These are phyloP conservation scores for Ceraceosorus guamensis DNA, from an alignment of 1,284 basidiomycete genomes.

Conservation along the genomic window DNA sequence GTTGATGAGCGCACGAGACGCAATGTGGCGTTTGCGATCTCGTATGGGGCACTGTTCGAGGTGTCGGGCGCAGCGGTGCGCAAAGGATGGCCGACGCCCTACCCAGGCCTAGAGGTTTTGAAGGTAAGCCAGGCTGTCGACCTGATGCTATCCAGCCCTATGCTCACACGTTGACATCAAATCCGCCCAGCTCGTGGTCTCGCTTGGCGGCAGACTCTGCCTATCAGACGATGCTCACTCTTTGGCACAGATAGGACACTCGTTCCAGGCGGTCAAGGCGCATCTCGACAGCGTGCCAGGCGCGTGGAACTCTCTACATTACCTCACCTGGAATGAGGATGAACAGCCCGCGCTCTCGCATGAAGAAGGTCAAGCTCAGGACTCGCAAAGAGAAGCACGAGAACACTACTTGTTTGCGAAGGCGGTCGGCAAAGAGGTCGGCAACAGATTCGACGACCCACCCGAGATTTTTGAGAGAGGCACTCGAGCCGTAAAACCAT, in stretches of 20 bases:
- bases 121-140: slow-evolving; percentile 53
- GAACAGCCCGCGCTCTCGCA: no score
- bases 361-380: no score
- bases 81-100: slow-evolving; percentile 79
- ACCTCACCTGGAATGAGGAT: no score
- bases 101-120: slow-evolving; percentile 72
- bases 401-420: no score
- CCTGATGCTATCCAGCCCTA: background rate
- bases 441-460: no score
- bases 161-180: background rate
- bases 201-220: slow-evolving; percentile 65
- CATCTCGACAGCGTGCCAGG: slow-evolving; percentile 57
- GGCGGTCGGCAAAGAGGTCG: no score
- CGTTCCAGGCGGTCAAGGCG: slow-evolving; percentile 63
- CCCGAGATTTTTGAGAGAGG: no score
- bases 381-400: no score
- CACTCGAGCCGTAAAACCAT: no score
- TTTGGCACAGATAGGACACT: slow-evolving; percentile 75
- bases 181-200: slow-evolving; percentile 59
- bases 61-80: slow-evolving; percentile 84
- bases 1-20: slow-evolving; percentile 44
- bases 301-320: no score
- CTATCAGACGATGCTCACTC: slow-evolving; percentile 96
- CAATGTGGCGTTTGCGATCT: slow-evolving; percentile 67
- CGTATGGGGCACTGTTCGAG: slow-evolving; percentile 88